A percentile compares a stretch with the other conserved stretches of the same genome.
phyloP scores from a whole-genome alignment of 148 eudicot species.

The Heliamphora exappendiculata region DNA sequence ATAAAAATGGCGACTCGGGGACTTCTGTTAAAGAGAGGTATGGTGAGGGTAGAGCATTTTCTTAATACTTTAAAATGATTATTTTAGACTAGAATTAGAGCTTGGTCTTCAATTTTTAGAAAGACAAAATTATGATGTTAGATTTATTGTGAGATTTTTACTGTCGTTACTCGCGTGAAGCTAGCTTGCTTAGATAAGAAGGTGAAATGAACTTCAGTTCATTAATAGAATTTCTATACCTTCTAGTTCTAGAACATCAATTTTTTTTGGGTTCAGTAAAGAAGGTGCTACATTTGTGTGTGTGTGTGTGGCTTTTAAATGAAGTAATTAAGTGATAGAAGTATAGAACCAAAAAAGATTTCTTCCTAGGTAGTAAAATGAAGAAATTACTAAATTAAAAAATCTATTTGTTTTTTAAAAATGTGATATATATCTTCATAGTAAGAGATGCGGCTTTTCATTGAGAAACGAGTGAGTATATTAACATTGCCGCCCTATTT shows the following conservation, averaged over 20 bases:
- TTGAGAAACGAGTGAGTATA: neutral
- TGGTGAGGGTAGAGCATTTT: neutral
- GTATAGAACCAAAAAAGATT: neutral
- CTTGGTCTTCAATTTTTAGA: neutral
- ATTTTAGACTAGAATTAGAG: neutral
- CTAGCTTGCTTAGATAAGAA: neutral
- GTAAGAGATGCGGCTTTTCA: neutral
- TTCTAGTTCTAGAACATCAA: neutral
- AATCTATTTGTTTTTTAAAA: no score
- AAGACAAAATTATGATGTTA: neutral
- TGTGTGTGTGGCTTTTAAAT: neutral
- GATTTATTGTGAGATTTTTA: neutral
- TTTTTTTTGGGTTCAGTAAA: neutral
- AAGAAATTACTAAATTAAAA: no score
- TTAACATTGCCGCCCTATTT: neutral
- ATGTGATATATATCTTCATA: neutral
- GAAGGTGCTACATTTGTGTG: neutral
- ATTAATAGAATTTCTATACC: neutral
- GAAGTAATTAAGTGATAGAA: neutral
- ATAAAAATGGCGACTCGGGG: no score
- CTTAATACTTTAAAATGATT: neutral
- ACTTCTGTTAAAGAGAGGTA: no score
- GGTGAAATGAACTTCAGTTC: neutral
- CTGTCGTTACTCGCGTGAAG: neutral
- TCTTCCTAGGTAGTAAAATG: neutral